Evolutionary conservation across 2,329 filamentous ascomycete species (phyloP).

Genomic region (Colletotrichum tabaci): DNA sequence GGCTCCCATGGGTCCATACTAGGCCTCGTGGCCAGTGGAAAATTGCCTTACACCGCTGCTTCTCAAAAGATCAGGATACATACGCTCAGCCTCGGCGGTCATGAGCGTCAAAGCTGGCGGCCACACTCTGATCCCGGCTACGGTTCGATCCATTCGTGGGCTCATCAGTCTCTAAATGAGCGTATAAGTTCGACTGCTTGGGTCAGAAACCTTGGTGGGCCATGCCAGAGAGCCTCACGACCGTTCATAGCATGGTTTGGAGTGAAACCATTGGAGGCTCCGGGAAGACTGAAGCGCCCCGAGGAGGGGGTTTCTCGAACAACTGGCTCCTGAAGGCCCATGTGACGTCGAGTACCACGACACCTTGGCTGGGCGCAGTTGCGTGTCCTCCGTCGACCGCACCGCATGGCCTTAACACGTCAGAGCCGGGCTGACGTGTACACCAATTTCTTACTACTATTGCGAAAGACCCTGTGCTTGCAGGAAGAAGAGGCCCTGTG

Average conservation of each 20-base stretch:
- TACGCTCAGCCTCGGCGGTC: slow-evolving; percentile 8
- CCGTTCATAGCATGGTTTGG: neutral
- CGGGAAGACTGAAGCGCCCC: neutral
- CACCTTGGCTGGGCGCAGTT: neutral
- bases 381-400: slow-evolving; percentile 1
- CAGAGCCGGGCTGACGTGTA: slow-evolving; percentile 32
- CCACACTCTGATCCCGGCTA: slow-evolving; percentile 6
- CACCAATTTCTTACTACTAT: too few species aligned
- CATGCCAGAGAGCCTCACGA: neutral
- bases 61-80: neutral
- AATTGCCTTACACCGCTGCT: slow-evolving; percentile 38
- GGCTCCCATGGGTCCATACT: neutral
- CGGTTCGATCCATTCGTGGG: neutral
- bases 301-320: slow-evolving; percentile 4
- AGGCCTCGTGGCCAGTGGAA: neutral
- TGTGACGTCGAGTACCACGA: neutral
- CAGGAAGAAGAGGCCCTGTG: neutral
- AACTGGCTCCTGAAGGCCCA: neutral
- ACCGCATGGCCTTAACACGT: slow-evolving; percentile 19
- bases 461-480: too few species aligned
- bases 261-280: neutral
- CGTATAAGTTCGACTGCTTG: slow-evolving; percentile 1
- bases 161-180: slow-evolving; percentile 6
- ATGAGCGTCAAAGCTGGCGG: slow-evolving; percentile 20
- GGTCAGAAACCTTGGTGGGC: slow-evolving; percentile 27